Percentiles rank a stretch among this genome's conserved stretches.
Conservation (phyloP, 2,329 filamentous ascomycete genomes). For the Diaporthe humulicola region DNA sequence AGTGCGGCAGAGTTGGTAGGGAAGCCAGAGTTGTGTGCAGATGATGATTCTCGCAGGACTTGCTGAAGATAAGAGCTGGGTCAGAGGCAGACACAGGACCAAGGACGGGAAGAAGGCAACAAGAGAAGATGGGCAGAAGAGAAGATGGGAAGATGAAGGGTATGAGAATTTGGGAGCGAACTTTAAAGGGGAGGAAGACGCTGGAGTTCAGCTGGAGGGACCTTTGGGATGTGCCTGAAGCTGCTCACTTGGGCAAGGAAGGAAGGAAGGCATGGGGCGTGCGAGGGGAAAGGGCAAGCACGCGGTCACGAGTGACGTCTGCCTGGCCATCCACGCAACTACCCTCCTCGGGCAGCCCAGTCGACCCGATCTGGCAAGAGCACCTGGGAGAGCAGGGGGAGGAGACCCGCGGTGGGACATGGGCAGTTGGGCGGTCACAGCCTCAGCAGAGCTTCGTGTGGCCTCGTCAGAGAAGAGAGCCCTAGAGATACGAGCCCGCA, state of each 20-base stretch:
- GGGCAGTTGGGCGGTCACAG: too few species aligned
- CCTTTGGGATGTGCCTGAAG: background rate
- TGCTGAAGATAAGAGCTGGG: background rate
- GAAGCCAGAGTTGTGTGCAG: background rate
- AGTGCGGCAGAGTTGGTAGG: background rate
- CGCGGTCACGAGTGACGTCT: background rate
- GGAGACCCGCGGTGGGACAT: too few species aligned
- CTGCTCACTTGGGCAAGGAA: background rate
- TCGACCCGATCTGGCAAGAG: background rate
- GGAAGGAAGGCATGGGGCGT: background rate
- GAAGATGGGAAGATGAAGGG: background rate
- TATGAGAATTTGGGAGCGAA: background rate
- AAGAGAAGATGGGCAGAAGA: background rate
- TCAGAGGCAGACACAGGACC: background rate
- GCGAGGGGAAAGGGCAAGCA: background rate
- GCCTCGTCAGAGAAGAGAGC: background rate
- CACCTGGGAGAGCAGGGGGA: background rate
- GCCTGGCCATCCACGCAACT: background rate
- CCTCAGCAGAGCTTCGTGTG: background rate
- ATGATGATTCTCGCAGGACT: background rate
- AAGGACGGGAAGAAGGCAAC: background rate
- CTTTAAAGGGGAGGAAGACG: background rate
- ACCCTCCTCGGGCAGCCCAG: background rate
- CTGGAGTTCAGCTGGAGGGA: background rate
- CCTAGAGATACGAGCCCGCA: background rate